Evolutionary conservation across 2,329 filamentous ascomycete genomes (phyloP).

Genomic region (Arthrobotrys musiformis): DNA sequence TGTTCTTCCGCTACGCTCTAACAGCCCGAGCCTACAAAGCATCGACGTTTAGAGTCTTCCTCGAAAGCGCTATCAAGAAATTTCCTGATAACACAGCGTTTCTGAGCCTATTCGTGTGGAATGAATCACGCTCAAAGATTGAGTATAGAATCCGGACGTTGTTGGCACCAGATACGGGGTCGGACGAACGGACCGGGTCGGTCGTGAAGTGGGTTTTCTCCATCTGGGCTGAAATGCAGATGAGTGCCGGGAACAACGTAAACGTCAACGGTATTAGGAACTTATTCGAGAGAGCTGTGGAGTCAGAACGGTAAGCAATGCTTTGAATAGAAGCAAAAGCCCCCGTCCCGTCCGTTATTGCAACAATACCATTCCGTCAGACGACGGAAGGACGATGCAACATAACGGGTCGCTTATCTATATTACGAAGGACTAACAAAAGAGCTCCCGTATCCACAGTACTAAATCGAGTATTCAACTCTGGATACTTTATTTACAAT

Average conservation of each 20-base stretch:
- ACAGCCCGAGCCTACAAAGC: conserved; percentile 73
- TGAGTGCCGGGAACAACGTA: conserved; percentile 56
- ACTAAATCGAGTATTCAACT: conserved; percentile 63
- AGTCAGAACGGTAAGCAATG: conserved; percentile 56
- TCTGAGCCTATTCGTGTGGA: conserved; percentile 76
- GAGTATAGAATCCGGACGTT: conserved; percentile 80
- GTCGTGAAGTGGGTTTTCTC: conserved; percentile 69
- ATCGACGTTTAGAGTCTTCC: conserved; percentile 71
- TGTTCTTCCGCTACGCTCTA: conserved; percentile 75
- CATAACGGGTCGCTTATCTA: conserved; percentile 19
- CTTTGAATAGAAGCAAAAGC: conserved; percentile 53
- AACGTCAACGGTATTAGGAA: conserved; percentile 67
- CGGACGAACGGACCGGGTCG: conserved; percentile 61
- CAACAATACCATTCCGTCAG: background rate
- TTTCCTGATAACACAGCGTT: conserved; percentile 84
- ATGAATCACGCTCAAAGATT: conserved; percentile 76
- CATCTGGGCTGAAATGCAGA: conserved; percentile 68
- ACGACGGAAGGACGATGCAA: background rate
- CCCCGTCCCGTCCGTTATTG: conserved; percentile 20
- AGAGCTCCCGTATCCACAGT: conserved; percentile 57
- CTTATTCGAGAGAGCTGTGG: conserved; percentile 68
- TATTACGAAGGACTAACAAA: conserved; percentile 4
- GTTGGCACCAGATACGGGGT: conserved; percentile 64
- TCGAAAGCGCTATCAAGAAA: conserved; percentile 70
- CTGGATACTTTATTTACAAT: conserved; percentile 69